These are phyloP conservation scores for Leptosphaerulina australis DNA, from an alignment of 2,329 filamentous ascomycete genomes.

Conservation along the genomic window DNA sequence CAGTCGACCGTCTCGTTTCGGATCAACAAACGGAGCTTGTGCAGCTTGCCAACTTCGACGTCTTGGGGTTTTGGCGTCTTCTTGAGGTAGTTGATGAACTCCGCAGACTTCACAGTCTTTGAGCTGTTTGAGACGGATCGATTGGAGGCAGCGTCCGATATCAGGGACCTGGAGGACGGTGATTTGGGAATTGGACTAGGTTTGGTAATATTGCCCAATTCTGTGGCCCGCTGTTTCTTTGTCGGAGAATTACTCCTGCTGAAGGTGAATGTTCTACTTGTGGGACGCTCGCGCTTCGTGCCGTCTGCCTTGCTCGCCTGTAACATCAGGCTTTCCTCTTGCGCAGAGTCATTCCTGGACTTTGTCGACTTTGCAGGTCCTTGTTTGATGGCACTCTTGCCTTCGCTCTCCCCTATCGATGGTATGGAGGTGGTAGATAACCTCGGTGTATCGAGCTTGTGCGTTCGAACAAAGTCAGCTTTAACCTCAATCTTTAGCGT, in stretches of 20 bases:
- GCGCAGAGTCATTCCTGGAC: conserved; percentile 37
- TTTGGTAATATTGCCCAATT: conserved; percentile 65
- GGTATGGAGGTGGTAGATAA: conserved; percentile 53
- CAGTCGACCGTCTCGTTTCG: conserved; percentile 95
- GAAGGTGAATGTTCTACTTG: conserved; percentile 80
- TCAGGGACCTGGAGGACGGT: conserved; percentile 63
- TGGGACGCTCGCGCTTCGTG: conserved; percentile 57
- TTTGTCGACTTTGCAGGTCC: conserved; percentile 50
- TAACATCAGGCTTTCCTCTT: conserved; percentile 37
- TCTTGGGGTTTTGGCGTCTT: conserved; percentile 80
- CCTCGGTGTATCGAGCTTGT: conserved; percentile 68
- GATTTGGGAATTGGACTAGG: conserved; percentile 72
- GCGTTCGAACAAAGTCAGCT: conserved; percentile 90
- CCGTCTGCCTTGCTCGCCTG: conserved; percentile 14
- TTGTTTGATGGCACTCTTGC: conserved; percentile 37
- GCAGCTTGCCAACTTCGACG: conserved; percentile 91
- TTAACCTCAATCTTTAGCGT: conserved; percentile 89
- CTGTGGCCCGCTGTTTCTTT: conserved; percentile 74
- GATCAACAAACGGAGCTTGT: conserved; percentile 86
- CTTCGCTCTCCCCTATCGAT: conserved; percentile 42
- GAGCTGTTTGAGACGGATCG: conserved; percentile 72
- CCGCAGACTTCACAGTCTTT: conserved; percentile 73
- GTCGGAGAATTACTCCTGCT: conserved; percentile 72
- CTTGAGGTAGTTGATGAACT: conserved; percentile 85
- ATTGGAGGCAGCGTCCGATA: conserved; percentile 59